These are phyloP conservation scores for Gardenia jasminoides DNA, from an alignment of 257 asterid species.

Conservation along the genomic window DNA sequence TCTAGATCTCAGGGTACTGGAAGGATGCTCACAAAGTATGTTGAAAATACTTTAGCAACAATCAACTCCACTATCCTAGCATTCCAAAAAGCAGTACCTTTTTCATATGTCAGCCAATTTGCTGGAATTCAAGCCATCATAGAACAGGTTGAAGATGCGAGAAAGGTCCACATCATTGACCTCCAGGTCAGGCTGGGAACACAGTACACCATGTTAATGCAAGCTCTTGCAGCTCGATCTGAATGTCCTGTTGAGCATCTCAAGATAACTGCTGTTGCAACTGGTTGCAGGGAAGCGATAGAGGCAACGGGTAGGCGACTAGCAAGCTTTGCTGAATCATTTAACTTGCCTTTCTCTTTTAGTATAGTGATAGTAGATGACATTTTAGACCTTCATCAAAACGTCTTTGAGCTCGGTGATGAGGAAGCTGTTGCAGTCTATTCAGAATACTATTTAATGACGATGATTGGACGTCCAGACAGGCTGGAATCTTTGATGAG, in stretches of 20 bases:
- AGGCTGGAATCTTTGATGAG: slow-evolving; percentile 36
- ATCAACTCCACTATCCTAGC: slow-evolving; percentile 16
- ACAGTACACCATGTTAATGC: slow-evolving; percentile 53
- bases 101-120: slow-evolving; percentile 45
- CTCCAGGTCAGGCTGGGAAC: slow-evolving; percentile 43
- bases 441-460: slow-evolving; percentile 30
- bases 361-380: slow-evolving; percentile 35
- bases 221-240: slow-evolving; percentile 41
- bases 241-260: slow-evolving; percentile 36
- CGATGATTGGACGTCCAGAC: slow-evolving; percentile 32
- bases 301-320: slow-evolving; percentile 44
- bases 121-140: slow-evolving; percentile 52
- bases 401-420: slow-evolving; percentile 22
- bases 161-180: slow-evolving; percentile 53
- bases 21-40: background rate
- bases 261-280: slow-evolving; percentile 51
- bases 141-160: slow-evolving; percentile 37
- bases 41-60: slow-evolving; percentile 10
- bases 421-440: slow-evolving; percentile 44
- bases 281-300: slow-evolving; percentile 23
- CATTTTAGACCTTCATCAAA: slow-evolving; percentile 29
- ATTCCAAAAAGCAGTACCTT: slow-evolving; percentile 40
- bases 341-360: slow-evolving; percentile 41
- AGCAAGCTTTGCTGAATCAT: slow-evolving; percentile 42
- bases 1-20: slow-evolving; percentile 10